Evolutionary conservation across 139 green algal species (phyloP).

Genomic region (Tetratostichococcus sp.): DNA sequence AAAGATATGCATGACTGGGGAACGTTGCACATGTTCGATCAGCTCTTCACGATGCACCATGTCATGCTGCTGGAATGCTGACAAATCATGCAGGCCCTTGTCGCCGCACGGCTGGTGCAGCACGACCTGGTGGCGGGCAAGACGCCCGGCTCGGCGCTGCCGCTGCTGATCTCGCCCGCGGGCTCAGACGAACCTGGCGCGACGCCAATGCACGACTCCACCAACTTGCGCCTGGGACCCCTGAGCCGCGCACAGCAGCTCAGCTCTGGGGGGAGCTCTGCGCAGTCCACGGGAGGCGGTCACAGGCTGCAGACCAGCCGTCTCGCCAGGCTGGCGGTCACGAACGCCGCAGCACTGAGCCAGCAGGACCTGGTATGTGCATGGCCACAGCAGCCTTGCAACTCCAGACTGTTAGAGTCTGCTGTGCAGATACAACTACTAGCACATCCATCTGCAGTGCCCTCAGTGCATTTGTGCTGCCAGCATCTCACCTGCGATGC

Average conservation of each 20-base stretch:
- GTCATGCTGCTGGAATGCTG: not conserved
- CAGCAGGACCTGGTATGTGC: slow-evolving; percentile 4
- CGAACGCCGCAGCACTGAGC: not conserved
- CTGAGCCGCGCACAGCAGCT: not conserved
- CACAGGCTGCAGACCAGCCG: not conserved
- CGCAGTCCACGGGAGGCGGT: no score
- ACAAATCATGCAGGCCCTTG: slow-evolving; percentile 12
- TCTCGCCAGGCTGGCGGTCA: not conserved
- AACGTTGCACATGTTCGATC: no score
- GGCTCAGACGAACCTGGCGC: slow-evolving; percentile 16
- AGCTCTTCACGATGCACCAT: no score
- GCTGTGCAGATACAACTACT: no score
- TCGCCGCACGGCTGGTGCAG: slow-evolving; percentile 10
- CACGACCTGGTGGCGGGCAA: slow-evolving; percentile 7
- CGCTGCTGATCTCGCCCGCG: slow-evolving; percentile 19
- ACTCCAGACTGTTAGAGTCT: not conserved
- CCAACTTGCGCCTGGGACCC: not conserved
- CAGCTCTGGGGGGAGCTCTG: not conserved
- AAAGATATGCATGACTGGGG: no score
- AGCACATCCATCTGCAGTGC: no score
- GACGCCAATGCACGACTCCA: slow-evolving; percentile 11
- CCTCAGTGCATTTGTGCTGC: no score
- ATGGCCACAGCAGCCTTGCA: not conserved
- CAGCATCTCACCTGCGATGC: no score
- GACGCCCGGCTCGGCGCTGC: slow-evolving; percentile 22